Evolutionary conservation across 345 rosid genomes (phyloP), one percentile per base, ranked within the genome.

Genomic region (Pugionium cornutum): DNA sequence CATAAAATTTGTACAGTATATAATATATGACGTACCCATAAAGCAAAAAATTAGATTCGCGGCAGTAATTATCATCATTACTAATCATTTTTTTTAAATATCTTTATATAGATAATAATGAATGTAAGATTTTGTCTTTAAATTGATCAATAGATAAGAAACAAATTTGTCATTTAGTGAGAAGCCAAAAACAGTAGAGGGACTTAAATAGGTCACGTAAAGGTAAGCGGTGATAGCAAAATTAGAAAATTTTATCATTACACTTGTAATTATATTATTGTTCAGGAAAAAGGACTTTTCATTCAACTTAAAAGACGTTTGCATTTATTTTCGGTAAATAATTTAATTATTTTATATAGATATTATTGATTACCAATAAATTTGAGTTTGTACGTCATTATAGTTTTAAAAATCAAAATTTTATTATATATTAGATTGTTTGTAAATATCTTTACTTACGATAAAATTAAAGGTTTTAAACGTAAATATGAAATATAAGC

Each of bases 121-220:
- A 58, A 50, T 51, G 71, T 51, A 41, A 66, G 48, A 11, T 36
- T 58, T 58, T 72, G 61, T 52, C 62, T 66, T 42, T 33, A 41
- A 36, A 47, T 57, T 56, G 40, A 56, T 56, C 27, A 56, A 51
- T 25, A 6, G 69, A 71, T 55, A 70, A 58, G 25, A 27, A 9
- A 26, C 39, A 41, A 40, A 40, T 11, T 71, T 64, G 75, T 71
- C 56, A 41, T 49, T 33, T 71, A 33, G 46, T 8, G 4, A 71
- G 65, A 55, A 46, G 53, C 51, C 75, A 71, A 71, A 64, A 71
- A 56, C 53, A 56, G 59, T 40, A 48, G 53, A 71, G 18, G 18
- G 69, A 58, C 75, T 64, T 56, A 33, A 63, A 41, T 47, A 27
- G 45, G 58, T 3, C 31, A 53, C 75, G 69, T 63, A 71, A 71